Evolutionary conservation across 306 rosid genomes (phyloP).

Genomic region (Astragalus membranaceus): DNA sequence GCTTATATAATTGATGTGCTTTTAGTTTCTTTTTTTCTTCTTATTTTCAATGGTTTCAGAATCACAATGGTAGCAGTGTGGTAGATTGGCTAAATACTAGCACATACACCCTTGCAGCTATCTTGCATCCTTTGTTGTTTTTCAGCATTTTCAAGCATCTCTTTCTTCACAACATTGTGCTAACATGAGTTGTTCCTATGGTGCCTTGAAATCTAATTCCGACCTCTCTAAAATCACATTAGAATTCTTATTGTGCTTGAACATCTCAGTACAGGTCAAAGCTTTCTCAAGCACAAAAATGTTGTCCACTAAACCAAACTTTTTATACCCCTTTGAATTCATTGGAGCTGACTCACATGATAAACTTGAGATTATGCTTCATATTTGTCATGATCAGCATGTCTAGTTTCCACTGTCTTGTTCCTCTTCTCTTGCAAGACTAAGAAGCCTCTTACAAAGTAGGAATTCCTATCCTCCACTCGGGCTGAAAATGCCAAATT

Average conservation of each 20-base stretch:
- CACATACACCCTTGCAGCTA: background rate
- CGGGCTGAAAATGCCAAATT: background rate
- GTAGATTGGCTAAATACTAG: background rate
- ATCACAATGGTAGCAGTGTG: background rate
- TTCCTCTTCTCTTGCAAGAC: background rate
- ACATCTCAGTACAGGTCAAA: slow-evolving; percentile 51
- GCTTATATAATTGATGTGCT: background rate
- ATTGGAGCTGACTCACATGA: slow-evolving; percentile 36
- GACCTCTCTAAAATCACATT: slow-evolving; percentile 37
- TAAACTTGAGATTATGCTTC: background rate
- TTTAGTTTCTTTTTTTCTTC: background rate
- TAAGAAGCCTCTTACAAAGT: background rate
- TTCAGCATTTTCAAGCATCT: slow-evolving; percentile 31
- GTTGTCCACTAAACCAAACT: slow-evolving; percentile 46
- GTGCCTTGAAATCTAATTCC: background rate
- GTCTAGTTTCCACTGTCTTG: background rate
- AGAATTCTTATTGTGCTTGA: slow-evolving; percentile 49
- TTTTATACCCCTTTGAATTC: slow-evolving; percentile 47
- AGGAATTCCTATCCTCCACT: background rate
- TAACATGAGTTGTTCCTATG: background rate
- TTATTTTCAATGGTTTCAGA: background rate
- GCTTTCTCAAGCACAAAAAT: slow-evolving; percentile 41
- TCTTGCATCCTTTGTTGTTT: background rate
- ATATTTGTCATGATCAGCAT: background rate
- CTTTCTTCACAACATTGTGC: slow-evolving; percentile 33